Percentiles rank a stretch among this genome's conserved stretches.
phyloP scores from a whole-genome alignment of 1,284 basidiomycete genomes.

The Sanghuangporus weigelae region DNA sequence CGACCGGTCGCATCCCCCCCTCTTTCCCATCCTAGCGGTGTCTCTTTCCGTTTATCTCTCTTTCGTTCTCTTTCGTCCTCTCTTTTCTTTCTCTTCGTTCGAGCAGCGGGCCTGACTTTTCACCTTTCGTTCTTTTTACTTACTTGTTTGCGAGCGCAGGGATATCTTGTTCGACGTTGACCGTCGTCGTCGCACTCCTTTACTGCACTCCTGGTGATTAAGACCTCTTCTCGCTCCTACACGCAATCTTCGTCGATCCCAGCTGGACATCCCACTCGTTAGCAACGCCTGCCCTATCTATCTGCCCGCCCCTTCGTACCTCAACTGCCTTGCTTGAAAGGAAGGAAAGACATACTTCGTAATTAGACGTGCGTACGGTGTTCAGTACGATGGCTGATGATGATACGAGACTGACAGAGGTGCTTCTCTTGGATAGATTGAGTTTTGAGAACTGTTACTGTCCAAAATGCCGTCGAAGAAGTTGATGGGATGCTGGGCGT shows the following conservation, averaged over 20 bases:
- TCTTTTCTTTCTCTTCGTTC: conserved; percentile 7
- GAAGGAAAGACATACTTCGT: neutral
- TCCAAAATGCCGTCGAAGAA: conserved; percentile 61
- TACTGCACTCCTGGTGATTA: neutral
- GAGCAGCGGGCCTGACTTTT: conserved; percentile 18
- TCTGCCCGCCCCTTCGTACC: neutral
- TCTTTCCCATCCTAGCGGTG: neutral
- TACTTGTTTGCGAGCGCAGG: conserved; percentile 21
- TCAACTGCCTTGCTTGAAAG: neutral
- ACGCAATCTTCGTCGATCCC: neutral
- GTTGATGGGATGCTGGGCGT: conserved; percentile 65
- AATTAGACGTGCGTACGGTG: conserved; percentile 4
- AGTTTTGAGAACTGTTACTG: neutral
- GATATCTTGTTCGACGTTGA: conserved; percentile 14
- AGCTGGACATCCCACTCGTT: conserved; percentile 4
- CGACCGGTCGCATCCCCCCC: neutral
- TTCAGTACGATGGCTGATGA: neutral
- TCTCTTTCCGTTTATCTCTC: neutral
- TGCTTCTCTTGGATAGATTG: neutral
- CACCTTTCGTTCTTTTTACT: conserved; percentile 17
- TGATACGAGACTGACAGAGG: neutral
- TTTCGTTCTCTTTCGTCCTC: conserved; percentile 4
- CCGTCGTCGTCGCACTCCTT: conserved; percentile 3
- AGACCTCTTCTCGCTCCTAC: neutral
- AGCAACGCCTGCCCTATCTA: neutral